Base-by-base conservation (phyloP, 2,329 filamentous ascomycete species). In the Curvularia lunata region DNA sequence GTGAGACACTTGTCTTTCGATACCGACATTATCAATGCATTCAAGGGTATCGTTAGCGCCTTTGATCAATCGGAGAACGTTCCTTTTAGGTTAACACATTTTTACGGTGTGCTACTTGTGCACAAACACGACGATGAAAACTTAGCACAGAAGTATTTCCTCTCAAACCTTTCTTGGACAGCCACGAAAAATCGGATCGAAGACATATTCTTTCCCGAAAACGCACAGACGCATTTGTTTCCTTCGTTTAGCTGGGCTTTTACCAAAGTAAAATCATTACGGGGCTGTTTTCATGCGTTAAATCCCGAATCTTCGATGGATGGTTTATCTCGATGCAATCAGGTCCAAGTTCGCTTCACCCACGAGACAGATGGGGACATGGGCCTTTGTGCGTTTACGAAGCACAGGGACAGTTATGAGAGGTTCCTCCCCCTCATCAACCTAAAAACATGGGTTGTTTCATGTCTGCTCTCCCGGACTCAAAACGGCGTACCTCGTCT, bases 161-260 rank as follows among this genome's bases (percentile, higher is more conserved):
- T 50, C n/a, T 1, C 21, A 18, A 50, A n/a, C 37, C 34, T 34
- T 6, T 34, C 5, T 34, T 34, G 32, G 32, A 2, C 10, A n/a
- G 32, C 32, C 13, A 5, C 3, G 32, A n/a, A 34, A 34, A 34
- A 34, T 5, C 2, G 2, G 1, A 9, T 2, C 28, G 8, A 16
- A n/a, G 5, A 16, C 32, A 9, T 12, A 16, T 5, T 16, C 12
- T 16, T 16, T 37, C 2, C 1, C 16, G 1, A 37, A 8, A 5
- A 16, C 1, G 5, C 7, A 13, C 16, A 0, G 4, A 30, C 9
- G 4, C 12, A 21, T 5, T 9, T n/a, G 12, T 50, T 30, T 50
- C 37, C 48, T 23, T 41, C 34, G 5, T 50, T 25, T 37, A 50
- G 37, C 25, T 42, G 48, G 48, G 48, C 48, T 21, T 50, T 18